Percentiles rank a stretch among this genome's conserved stretches.
Conservation (phyloP, 495 filamentous ascomycete species). For the Lentithecium fluviatile region DNA sequence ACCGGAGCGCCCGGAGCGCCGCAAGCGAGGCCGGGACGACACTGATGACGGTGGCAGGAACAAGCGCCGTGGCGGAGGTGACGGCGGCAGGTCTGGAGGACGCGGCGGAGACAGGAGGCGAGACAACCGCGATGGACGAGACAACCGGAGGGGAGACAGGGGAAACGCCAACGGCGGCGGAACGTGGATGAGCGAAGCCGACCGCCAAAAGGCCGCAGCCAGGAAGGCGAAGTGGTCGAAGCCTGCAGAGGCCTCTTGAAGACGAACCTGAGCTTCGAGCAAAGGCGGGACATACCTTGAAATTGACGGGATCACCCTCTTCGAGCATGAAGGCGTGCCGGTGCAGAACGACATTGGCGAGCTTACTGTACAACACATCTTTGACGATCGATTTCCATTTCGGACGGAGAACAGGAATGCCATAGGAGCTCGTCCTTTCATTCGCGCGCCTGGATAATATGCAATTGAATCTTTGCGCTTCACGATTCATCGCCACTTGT, state of each 20-base stretch:
- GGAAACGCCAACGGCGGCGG: neutral
- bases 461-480: neutral
- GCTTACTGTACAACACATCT: conserved; percentile 5
- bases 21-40: conserved; percentile 38
- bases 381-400: neutral
- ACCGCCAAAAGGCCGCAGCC: conserved; percentile 39
- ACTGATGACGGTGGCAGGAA: conserved; percentile 25
- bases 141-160: conserved; percentile 17
- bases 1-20: conserved; percentile 37
- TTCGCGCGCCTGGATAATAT: neutral
- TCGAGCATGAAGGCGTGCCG: neutral
- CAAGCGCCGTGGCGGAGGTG: conserved; percentile 25
- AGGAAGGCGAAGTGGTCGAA: conserved; percentile 40
- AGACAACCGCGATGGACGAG: conserved; percentile 8
- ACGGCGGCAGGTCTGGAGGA: conserved; percentile 8
- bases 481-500: neutral
- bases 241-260: conserved; percentile 14
- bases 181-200: conserved; percentile 15
- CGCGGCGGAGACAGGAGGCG: conserved; percentile 16
- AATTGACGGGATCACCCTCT: neutral
- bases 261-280: neutral
- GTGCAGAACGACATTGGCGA: neutral
- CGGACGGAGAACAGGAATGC: neutral
- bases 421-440: neutral
- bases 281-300: neutral